These are phyloP conservation scores for Geopyxis carbonaria DNA, from an alignment of 495 filamentous ascomycete genomes.

Conservation along the genomic window DNA sequence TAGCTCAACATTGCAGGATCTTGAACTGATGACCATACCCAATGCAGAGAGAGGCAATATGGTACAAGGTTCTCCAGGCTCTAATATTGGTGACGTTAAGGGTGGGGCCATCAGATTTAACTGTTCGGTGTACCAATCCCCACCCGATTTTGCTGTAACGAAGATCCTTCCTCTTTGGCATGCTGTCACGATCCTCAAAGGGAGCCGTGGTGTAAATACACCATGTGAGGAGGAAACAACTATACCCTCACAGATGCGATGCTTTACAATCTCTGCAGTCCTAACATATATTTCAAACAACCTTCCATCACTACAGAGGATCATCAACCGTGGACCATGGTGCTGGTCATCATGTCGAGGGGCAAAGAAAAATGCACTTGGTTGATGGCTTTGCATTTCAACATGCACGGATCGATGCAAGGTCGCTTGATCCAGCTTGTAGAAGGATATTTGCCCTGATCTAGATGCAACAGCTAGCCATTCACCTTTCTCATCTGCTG, in stretches of 20 bases:
- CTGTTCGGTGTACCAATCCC: conserved; percentile 19
- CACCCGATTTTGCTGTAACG: conserved; percentile 19
- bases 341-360: conserved; percentile 14
- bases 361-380: conserved; percentile 42
- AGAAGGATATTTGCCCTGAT: conserved; percentile 37
- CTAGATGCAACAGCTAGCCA: conserved; percentile 48
- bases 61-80: conserved; percentile 17
- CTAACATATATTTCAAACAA: conserved; percentile 34
- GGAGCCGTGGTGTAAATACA: conserved; percentile 22
- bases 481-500: conserved; percentile 40
- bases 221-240: conserved; percentile 24
- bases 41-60: conserved; percentile 19
- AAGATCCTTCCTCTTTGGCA: conserved; percentile 20
- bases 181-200: conserved; percentile 23
- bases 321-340: conserved; percentile 27
- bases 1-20: conserved; percentile 23
- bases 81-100: conserved; percentile 9
- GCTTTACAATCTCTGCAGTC: conserved; percentile 11
- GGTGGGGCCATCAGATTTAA: conserved; percentile 17
- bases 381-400: conserved; percentile 36
- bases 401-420: conserved; percentile 34
- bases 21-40: conserved; percentile 24
- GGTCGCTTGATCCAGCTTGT: conserved; percentile 35
- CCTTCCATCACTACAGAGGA: conserved; percentile 41
- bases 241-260: conserved; percentile 14